Evolutionary conservation across 345 rosid genomes (phyloP), one percentile per base, ranked within the genome.

Genomic region (Hirschfeldia incana): DNA sequence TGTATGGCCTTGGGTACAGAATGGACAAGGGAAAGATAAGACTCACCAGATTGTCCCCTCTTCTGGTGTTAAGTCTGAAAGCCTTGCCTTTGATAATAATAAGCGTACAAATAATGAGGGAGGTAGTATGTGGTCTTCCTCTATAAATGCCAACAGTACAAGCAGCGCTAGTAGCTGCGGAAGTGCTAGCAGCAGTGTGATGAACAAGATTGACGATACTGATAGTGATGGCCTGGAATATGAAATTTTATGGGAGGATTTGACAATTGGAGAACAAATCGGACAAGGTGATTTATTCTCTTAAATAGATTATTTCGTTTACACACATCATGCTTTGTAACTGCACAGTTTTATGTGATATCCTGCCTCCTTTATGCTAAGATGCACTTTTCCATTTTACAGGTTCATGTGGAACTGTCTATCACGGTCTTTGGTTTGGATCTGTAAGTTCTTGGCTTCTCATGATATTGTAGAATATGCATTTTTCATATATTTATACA

Each of bases 381-480:
- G 57, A 33, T 60, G 59, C 72, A 39, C 4, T 46, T 75, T 77
- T 85, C 69, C 62, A 76, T 70, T 37, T 42, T 39, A 58, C 93
- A 95, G 99, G 99, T 83, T 93, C 98, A 82, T 95, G 99, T 69
- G 99, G 99, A 74, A 95, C 96, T 44, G 99, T 95, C 16, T 93
- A 93, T 81, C 97, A 91, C 65, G 97, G 91, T 60, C 90, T 95
- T 86, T 95, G 99, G 99, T 95, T 85, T 81, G 99, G 95, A 91
- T 95, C 99, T 74, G 99, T 95, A 95, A 73, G 98, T 89, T 85
- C 88, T 84, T 65, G 17, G 55, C 88, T 86, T 85, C 6, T 74
- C 42, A 1, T 68, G 65, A 61, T 74, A 68, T 49, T 28, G 63
- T 62, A 36, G 36, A 69, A 46, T 13, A 46, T 46, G 6, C 15